Percentiles rank a stretch among this genome's conserved stretches.
Evolutionary conservation across 2,329 filamentous ascomycete species (phyloP).

Genomic region (Xylariaceae sp.): DNA sequence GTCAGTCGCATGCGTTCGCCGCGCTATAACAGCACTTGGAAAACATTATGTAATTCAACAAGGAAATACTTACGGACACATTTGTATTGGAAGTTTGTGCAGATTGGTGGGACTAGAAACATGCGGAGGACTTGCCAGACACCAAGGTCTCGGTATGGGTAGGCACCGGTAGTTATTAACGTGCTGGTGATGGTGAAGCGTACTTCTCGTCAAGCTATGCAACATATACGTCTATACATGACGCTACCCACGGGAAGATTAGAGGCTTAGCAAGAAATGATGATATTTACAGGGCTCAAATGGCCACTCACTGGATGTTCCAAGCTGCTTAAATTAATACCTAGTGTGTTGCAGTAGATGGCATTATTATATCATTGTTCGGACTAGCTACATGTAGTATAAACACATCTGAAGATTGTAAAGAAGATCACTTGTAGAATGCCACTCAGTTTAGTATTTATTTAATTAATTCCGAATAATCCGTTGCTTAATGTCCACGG

Average conservation of each 20-base stretch:
- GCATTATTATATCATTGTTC: no score
- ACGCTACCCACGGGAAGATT: not conserved
- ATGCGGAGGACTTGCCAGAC: slow-evolving; percentile 1
- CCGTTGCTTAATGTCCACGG: no score
- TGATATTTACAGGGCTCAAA: not conserved
- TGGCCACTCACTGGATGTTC: not conserved
- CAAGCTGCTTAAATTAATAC: no score
- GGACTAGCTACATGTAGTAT: no score
- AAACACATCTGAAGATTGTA: no score
- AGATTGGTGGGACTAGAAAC: not conserved
- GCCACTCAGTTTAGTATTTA: no score
- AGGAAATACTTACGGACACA: slow-evolving; percentile 1
- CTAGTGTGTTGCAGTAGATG: no score
- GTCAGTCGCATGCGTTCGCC: slow-evolving; percentile 11
- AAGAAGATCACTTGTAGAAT: no score
- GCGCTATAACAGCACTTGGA: slow-evolving; percentile 11
- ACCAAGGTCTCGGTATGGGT: slow-evolving; percentile 11
- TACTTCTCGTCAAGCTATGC: not conserved
- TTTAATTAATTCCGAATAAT: no score
- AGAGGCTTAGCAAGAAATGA: not conserved
- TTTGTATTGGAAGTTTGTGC: slow-evolving; percentile 8
- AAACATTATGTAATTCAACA: no score
- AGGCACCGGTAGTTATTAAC: not conserved
- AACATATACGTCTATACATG: not conserved
- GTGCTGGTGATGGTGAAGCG: not conserved